Base-by-base conservation (phyloP, 2,329 filamentous ascomycete genomes). In the Fusarium sp. region DNA sequence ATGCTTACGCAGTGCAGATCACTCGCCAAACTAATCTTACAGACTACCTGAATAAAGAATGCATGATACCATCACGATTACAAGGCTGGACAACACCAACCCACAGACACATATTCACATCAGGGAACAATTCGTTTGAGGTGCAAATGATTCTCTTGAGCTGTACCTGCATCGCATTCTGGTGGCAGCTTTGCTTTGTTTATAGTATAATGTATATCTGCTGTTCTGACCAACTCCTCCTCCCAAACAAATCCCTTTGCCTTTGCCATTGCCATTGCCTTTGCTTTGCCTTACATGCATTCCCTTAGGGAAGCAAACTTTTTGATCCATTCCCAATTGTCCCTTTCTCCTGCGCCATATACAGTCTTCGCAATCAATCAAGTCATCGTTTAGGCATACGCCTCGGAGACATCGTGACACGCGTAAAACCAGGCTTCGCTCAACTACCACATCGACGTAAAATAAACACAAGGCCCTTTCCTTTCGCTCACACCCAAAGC, bases 171-270 rank as follows among this genome's bases (percentile, higher is more conserved):
- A 62, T 74, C 41, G 71, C 71, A 74, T 74, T 74, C 71, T 73
- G 71, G 62, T 73, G 71, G 62, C 59, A 60, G 71, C 62, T 61
- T 57, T 55, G 64, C 52, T 64, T 35, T 53, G 61, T 73, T 63
- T 74, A 72, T 74, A 69, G 70, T 74, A 69, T 74, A 72, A 49
- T 70, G 42, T 72, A 69, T 72, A 74, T 73, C 67, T 57, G 51
- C 67, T 57, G 51, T 62, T 58, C 48, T 50, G 39, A 31, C 56
- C 48, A 46, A 62, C 59, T 63, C 58, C 62, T 50, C 58, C 63
- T 61, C 50, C 25, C 55, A 42, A 59, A 23, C 39, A 70, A 47
- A 52, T 43, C 51, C 39, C 54, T 8, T 33, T 58, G 11, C 45
- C 31, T 4, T 35, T 35, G 20, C n/a, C n/a, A n/a, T n/a, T n/a